These are phyloP conservation scores for Colletotrichum sp. DNA, from an alignment of 2,329 filamentous ascomycete species.

Conservation along the genomic window DNA sequence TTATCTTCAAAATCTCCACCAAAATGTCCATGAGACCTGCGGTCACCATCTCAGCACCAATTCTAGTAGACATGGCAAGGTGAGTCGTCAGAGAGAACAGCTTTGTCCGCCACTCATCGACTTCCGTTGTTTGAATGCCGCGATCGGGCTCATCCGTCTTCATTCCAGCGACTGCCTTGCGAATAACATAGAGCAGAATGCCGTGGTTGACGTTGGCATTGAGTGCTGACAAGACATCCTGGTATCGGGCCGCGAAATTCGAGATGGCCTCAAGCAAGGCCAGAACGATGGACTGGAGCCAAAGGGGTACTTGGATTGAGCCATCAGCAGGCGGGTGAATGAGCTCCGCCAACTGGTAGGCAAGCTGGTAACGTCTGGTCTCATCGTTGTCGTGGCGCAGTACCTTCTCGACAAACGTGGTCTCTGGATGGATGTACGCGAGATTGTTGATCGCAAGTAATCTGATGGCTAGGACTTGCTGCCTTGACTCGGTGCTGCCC, in stretches of 20 bases:
- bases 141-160: slow-evolving; percentile 59
- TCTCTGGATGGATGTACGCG: slow-evolving; percentile 85
- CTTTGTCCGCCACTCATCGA: slow-evolving; percentile 89
- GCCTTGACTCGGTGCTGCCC: slow-evolving; percentile 68
- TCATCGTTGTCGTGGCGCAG: slow-evolving; percentile 89
- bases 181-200: slow-evolving; percentile 88
- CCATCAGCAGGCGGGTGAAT: slow-evolving; percentile 82
- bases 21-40: slow-evolving; percentile 90
- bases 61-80: slow-evolving; percentile 75
- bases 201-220: slow-evolving; percentile 97
- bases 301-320: slow-evolving; percentile 70
- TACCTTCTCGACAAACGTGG: slow-evolving; percentile 83
- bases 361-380: slow-evolving; percentile 84
- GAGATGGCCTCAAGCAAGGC: slow-evolving; percentile 85
- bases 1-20: slow-evolving; percentile 84
- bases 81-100: slow-evolving; percentile 88
- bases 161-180: slow-evolving; percentile 88
- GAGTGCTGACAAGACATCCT: slow-evolving; percentile 87
- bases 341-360: slow-evolving; percentile 90
- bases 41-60: slow-evolving; percentile 83
- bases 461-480: slow-evolving; percentile 79
- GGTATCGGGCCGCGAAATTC: slow-evolving; percentile 75
- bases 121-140: slow-evolving; percentile 65
- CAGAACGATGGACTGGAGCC: slow-evolving; percentile 83
- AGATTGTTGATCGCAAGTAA: slow-evolving; percentile 89